Evolutionary conservation across 768 basidiomycete species (phyloP).

Genomic region (Phaffia tasmanica): DNA sequence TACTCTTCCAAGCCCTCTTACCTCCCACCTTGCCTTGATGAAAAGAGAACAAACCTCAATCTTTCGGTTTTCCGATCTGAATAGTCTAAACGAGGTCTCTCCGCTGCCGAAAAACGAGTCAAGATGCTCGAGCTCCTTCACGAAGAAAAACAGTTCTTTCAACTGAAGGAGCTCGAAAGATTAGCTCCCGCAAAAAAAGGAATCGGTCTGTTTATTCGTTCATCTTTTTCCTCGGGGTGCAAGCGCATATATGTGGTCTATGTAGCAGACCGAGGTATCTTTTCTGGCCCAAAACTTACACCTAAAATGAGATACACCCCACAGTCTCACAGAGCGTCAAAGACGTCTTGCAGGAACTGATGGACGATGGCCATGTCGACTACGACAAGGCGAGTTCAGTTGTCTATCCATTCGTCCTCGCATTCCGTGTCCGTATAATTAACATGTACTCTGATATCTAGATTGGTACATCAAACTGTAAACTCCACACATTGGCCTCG

Average conservation of each 20-base stretch:
- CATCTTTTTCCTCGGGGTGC: background rate
- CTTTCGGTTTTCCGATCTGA: too few species aligned
- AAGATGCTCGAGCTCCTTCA: constrained; percentile 88
- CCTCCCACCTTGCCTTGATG: too few species aligned
- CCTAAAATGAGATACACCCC: background rate
- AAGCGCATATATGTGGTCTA: background rate
- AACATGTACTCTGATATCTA: constrained; percentile 8
- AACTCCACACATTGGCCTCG: constrained; percentile 34
- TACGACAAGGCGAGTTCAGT: constrained; percentile 59
- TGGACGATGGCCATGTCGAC: constrained; percentile 75
- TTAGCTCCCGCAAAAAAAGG: constrained; percentile 32
- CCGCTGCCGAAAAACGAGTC: constrained; percentile 77
- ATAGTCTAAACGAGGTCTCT: constrained; percentile 53
- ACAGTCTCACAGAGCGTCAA: constrained; percentile 82
- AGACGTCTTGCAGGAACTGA: constrained; percentile 74
- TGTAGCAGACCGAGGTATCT: background rate
- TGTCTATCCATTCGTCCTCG: background rate
- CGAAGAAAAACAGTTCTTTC: constrained; percentile 75
- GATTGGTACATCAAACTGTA: constrained; percentile 77
- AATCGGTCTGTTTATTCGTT: constrained; percentile 9
- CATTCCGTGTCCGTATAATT: background rate
- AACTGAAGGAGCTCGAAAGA: constrained; percentile 90
- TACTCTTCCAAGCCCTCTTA: too few species aligned
- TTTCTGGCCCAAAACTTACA: background rate
- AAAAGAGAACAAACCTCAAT: too few species aligned